Percentiles rank a stretch among this genome's conserved stretches.
Conservation (phyloP, 2,329 filamentous ascomycete species). For the Cladosporium sphaerospermum region DNA sequence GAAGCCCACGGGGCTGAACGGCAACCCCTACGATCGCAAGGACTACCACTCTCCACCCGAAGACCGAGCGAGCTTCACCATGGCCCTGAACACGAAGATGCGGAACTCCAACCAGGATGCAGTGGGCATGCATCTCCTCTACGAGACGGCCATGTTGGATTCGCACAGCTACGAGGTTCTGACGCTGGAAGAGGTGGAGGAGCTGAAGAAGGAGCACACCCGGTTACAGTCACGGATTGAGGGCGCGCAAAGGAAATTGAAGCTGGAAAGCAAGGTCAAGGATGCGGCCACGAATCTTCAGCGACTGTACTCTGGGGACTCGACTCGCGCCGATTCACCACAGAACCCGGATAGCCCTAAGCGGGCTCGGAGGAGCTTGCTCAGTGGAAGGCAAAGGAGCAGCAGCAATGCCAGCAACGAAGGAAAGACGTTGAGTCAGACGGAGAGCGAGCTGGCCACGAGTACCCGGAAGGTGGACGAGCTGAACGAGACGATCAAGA, state of each 20-base stretch:
- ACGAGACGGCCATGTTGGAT: constrained; percentile 87
- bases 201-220: constrained; percentile 79
- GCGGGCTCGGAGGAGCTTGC: constrained; percentile 47
- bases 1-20: constrained; percentile 8
- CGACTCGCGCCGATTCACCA: constrained; percentile 36
- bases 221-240: constrained; percentile 71
- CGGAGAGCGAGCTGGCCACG: constrained; percentile 66
- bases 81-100: constrained; percentile 24
- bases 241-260: constrained; percentile 72
- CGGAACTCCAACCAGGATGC: constrained; percentile 40
- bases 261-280: constrained; percentile 86
- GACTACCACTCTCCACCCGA: constrained; percentile 20
- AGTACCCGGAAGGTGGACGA: constrained; percentile 81
- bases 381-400: constrained; percentile 21
- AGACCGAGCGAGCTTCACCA: constrained; percentile 22
- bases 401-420: constrained; percentile 42
- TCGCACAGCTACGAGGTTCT: constrained; percentile 79
- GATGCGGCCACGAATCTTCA: constrained; percentile 86
- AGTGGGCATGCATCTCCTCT: constrained; percentile 81
- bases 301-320: constrained; percentile 65
- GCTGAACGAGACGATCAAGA: constrained; percentile 71
- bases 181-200: constrained; percentile 85
- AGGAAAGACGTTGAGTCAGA: constrained; percentile 40
- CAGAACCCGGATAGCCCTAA: constrained; percentile 44
- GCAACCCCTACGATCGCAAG: constrained; percentile 18